Evolutionary conservation across 768 basidiomycete genomes (phyloP).

Genomic region (Mrakia frigida): DNA sequence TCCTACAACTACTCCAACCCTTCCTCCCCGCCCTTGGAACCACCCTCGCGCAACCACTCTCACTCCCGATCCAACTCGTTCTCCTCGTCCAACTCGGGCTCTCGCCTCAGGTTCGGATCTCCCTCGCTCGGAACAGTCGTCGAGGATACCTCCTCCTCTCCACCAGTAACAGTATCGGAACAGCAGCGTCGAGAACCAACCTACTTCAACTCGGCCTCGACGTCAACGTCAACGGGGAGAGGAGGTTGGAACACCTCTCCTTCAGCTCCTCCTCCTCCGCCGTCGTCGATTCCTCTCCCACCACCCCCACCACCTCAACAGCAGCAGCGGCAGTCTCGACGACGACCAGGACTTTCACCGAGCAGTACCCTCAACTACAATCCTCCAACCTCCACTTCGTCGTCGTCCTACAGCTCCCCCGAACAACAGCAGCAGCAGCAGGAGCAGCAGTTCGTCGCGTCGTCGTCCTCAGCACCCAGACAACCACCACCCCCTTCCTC

Average conservation of each 20-base stretch:
- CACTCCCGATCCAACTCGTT: background rate
- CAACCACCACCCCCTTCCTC: background rate
- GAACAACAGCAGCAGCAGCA: background rate
- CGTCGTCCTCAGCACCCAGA: background rate
- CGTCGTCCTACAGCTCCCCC: background rate
- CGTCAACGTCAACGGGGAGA: background rate
- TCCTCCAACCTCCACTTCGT: no score
- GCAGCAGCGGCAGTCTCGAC: background rate
- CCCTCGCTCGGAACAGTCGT: constrained; percentile 4
- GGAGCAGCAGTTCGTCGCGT: background rate
- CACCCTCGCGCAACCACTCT: background rate
- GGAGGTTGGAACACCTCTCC: constrained; percentile 12
- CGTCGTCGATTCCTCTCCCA: background rate
- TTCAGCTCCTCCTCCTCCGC: background rate
- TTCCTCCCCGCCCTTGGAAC: background rate
- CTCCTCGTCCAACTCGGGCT: background rate
- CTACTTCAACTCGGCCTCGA: no score
- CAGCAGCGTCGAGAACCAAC: background rate
- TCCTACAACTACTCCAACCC: background rate
- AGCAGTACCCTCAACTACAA: background rate
- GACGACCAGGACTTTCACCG: background rate
- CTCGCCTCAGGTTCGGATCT: background rate
- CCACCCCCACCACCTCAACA: no score
- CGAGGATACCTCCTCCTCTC: background rate
- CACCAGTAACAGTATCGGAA: background rate